phyloP scores from a whole-genome alignment of 2,329 filamentous ascomycete genomes.

The Colletotrichum lindemuthianum region DNA sequence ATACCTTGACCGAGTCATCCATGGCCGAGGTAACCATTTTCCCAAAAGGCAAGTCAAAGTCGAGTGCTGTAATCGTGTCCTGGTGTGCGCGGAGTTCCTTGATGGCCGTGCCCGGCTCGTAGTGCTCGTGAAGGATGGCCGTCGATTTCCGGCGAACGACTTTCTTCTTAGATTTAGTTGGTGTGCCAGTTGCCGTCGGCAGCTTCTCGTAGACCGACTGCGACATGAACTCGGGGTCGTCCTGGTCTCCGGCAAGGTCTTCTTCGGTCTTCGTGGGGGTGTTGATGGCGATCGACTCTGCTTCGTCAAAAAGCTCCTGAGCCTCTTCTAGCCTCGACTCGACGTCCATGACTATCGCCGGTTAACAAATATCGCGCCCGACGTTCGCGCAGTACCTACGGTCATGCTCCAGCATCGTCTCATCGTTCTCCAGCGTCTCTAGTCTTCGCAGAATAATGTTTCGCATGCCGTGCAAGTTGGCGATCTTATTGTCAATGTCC shows the following conservation, averaged over 20 bases:
- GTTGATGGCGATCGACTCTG: conserved; percentile 63
- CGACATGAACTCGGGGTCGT: conserved; percentile 83
- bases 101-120: conserved; percentile 88
- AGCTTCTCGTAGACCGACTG: conserved; percentile 97
- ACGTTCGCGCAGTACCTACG: conserved; percentile 59
- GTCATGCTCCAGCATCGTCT: conserved; percentile 89
- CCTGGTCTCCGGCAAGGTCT: conserved; percentile 61
- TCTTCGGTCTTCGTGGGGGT: conserved; percentile 64
- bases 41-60: conserved; percentile 98
- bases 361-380: conserved; percentile 43
- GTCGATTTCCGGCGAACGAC: conserved; percentile 81
- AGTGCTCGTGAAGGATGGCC: conserved; percentile 95
- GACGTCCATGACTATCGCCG: conserved; percentile 66
- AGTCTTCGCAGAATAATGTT: conserved; percentile 89
- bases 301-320: conserved; percentile 68
- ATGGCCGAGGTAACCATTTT: conserved; percentile 92
- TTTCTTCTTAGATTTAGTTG: conserved; percentile 61
- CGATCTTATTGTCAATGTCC: conserved; percentile 96
- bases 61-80: conserved; percentile 87
- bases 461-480: conserved; percentile 92
- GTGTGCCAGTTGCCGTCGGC: conserved; percentile 63
- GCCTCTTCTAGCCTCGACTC: conserved; percentile 71
- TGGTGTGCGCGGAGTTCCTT: conserved; percentile 89
- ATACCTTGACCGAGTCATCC: conserved; percentile 94
- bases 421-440: conserved; percentile 88